These are phyloP conservation scores for Sporothrix protearum DNA, from an alignment of 2,329 filamentous ascomycete species.

Conservation along the genomic window DNA sequence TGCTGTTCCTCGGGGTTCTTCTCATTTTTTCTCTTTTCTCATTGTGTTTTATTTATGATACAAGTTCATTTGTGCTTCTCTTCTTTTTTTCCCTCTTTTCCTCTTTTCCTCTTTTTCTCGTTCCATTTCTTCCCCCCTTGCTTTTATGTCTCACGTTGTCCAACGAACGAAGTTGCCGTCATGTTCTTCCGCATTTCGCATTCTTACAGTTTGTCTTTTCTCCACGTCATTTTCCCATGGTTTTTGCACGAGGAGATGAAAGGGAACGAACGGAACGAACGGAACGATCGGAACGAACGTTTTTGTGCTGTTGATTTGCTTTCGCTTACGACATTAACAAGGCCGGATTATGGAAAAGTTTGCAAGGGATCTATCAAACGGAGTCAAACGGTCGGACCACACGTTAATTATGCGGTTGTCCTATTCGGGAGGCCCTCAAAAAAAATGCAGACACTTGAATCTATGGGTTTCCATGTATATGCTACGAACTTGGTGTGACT, in stretches of 20 bases:
- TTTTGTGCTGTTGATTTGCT: slow-evolving; percentile 16
- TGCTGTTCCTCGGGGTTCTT: slow-evolving; percentile 22
- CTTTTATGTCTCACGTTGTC: neutral
- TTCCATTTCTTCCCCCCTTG: slow-evolving; percentile 12
- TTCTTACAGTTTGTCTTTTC: slow-evolving; percentile 25
- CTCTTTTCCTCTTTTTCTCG: slow-evolving; percentile 8
- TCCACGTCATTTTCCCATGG: slow-evolving; percentile 7
- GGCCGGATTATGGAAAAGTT: slow-evolving; percentile 27
- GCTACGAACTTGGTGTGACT: neutral
- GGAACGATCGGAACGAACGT: slow-evolving; percentile 12
- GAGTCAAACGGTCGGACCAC: slow-evolving; percentile 27
- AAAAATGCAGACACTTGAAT: slow-evolving; percentile 8
- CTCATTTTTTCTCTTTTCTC: slow-evolving; percentile 4
- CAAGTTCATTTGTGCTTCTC: slow-evolving; percentile 19
- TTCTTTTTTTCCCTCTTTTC: slow-evolving; percentile 11
- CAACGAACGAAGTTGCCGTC: slow-evolving; percentile 10
- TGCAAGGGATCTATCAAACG: slow-evolving; percentile 27
- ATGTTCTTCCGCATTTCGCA: slow-evolving; percentile 8
- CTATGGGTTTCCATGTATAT: neutral
- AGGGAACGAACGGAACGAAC: slow-evolving; percentile 14
- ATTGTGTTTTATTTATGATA: neutral
- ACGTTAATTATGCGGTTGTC: neutral
- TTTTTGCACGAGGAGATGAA: slow-evolving; percentile 13
- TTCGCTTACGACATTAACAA: neutral
- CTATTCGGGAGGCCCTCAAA: slow-evolving; percentile 11